Evolutionary conservation across 306 rosid genomes (phyloP), one percentile per base, ranked within the genome.

Genomic region (Malus domestica): DNA sequence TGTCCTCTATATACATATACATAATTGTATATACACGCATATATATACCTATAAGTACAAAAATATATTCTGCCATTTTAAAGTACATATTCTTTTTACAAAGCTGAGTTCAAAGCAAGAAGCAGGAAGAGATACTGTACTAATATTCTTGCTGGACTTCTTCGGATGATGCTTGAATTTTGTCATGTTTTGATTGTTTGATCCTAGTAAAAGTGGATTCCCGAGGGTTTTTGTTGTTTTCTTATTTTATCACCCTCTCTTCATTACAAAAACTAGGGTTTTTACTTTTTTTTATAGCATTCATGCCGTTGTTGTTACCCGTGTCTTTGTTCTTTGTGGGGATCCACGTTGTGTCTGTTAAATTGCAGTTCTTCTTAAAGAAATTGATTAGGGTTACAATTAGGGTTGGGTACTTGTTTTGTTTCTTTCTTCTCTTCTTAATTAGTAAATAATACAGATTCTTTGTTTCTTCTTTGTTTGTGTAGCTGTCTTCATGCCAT

Each of bases 101-200:
- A 33, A 15, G 67, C 4, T 64, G 15, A 49, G 20, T 49, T 49
- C 55, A 19, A 82, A 73, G 67, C 67, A 58, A 40, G 42, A 22
- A 40, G 68, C 23, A 64, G 62, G 35, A 22, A n/a, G 33, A 35
- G 54, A 25, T 22, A 15, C 6, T 54, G 54, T 14, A 11, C 15
- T 42, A 68, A 4, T 45, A 44, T 68, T 44, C 62, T 61, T 22
- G 49, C 19, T 15, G 73, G 65, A 4, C 52, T 10, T 67, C 35
- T 78, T 72, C 58, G 76, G 76, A 27, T 76, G 72, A 32, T 77
- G 71, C 76, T 62, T 51, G 25, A 7, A 44, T 75, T 85, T 85
- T 88, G 85, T 83, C 89, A 29, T 63, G 62, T 81, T 71, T 79
- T 76, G 29, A 22, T 71, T 79, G 87, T 83, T 71, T 55, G 78